A percentile compares a stretch with the other conserved stretches of the same genome.
Evolutionary conservation across 305 asterid species (phyloP).

Genomic region (Solanum hybrid): DNA sequence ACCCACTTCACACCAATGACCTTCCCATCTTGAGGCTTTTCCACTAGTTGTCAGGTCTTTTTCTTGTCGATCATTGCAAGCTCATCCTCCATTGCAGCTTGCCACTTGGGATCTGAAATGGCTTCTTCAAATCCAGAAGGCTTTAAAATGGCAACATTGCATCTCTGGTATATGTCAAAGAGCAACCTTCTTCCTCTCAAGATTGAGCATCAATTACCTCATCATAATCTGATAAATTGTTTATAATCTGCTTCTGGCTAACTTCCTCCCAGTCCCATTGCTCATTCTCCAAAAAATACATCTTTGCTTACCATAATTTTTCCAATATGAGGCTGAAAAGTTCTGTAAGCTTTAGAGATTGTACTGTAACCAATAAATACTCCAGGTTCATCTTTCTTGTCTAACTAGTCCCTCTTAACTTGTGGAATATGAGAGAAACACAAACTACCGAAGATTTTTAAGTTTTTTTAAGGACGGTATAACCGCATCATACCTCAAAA

Average conservation of each 20-base stretch:
- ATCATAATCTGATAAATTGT: background rate
- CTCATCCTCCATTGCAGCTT: background rate
- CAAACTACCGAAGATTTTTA: background rate
- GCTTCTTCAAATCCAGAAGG: background rate
- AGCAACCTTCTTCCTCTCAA: background rate
- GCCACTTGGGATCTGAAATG: background rate
- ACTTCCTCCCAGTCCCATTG: background rate
- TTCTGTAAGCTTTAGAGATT: background rate
- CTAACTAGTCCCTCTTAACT: background rate
- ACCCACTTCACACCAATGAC: background rate
- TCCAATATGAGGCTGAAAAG: background rate
- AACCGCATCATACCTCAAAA: background rate
- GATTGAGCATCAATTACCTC: background rate
- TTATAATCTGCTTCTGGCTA: background rate
- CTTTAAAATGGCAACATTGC: background rate
- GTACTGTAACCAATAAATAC: background rate
- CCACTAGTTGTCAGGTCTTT: background rate
- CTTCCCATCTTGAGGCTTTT: background rate
- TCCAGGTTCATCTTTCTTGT: background rate
- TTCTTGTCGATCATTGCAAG: background rate
- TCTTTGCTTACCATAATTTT: background rate
- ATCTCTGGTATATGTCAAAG: background rate
- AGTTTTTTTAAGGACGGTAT: background rate
- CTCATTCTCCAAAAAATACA: background rate
- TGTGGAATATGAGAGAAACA: background rate